Percentiles rank a stretch among this genome's conserved stretches.
Evolutionary conservation across 139 green algal species (phyloP).

Genomic region (Tetraselmis striata): DNA sequence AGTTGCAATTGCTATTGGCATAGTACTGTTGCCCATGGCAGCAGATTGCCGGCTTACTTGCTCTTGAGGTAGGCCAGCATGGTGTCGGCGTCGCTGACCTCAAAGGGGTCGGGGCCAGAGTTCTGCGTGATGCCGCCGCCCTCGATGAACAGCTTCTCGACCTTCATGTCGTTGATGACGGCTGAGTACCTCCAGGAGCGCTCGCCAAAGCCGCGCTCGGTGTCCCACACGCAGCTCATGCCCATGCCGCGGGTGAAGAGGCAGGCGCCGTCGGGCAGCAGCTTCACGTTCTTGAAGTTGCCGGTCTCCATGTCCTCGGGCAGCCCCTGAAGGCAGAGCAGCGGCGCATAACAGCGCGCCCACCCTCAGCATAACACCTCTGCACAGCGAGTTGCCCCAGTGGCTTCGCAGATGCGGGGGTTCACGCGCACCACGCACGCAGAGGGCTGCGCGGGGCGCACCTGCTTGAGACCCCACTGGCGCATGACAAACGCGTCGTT

Average conservation of each 20-base stretch:
- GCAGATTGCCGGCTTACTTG: no score
- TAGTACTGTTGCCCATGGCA: no score
- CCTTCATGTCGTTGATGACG: conserved; percentile 11
- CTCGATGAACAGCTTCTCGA: conserved; percentile 11
- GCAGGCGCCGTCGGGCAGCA: conserved; percentile 7
- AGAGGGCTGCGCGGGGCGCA: no score
- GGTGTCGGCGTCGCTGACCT: no score
- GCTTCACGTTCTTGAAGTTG: conserved; percentile 10
- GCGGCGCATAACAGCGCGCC: neutral
- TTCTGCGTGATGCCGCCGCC: neutral
- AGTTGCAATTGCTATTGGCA: no score
- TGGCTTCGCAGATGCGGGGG: neutral
- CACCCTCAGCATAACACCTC: neutral
- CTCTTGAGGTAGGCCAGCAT: no score
- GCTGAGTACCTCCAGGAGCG: conserved; percentile 15
- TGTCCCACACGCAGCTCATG: conserved; percentile 5
- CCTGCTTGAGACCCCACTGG: conserved; percentile 7
- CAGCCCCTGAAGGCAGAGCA: neutral
- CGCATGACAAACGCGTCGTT: conserved; percentile 17
- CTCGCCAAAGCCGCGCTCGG: conserved; percentile 5
- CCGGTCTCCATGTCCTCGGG: conserved; percentile 1
- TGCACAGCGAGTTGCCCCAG: neutral
- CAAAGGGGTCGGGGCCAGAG: no score
- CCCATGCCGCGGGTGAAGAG: conserved; percentile 10
- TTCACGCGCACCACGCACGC: neutral